A percentile compares a stretch with the other conserved stretches of the same genome.
Conservation (phyloP, 768 basidiomycete species). For the Lactifluus pinguis region DNA sequence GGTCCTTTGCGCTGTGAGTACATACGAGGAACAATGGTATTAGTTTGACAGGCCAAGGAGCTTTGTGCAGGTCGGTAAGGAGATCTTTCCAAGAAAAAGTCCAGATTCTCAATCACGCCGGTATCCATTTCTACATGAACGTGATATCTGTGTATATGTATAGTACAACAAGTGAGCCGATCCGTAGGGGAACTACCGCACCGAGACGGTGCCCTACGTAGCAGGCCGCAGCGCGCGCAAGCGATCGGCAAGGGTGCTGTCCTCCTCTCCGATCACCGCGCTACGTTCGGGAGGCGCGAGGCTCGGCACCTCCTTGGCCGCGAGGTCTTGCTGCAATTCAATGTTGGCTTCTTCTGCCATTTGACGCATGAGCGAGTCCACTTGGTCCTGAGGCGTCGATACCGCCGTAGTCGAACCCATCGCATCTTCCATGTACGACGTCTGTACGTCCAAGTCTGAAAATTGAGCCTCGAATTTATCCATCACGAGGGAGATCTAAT, state of each 20-base stretch:
- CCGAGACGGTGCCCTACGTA: constrained; percentile 29
- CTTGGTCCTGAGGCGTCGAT: no score
- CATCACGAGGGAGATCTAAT: no score
- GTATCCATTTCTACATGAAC: not conserved
- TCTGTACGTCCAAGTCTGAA: no score
- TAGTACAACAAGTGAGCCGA: not conserved
- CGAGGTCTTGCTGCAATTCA: constrained; percentile 86
- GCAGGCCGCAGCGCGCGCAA: constrained; percentile 82
- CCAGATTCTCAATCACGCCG: not conserved
- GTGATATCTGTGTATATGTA: not conserved
- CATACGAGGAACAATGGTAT: no score
- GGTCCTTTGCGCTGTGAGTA: no score
- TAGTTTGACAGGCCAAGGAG: no score
- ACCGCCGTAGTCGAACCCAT: no score
- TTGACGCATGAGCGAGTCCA: no score
- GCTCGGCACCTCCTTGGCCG: constrained; percentile 58
- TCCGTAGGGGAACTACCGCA: not conserved
- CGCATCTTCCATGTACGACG: no score
- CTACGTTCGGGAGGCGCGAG: constrained; percentile 38
- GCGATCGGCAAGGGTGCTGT: constrained; percentile 73
- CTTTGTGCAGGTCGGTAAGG: no score
- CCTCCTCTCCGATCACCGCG: constrained; percentile 55
- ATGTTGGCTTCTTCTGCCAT: constrained; percentile 97
- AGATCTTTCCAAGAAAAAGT: no score
- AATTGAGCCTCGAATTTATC: no score